Conservation (phyloP, 257 asterid genomes). For the Euphrasia confusa region DNA sequence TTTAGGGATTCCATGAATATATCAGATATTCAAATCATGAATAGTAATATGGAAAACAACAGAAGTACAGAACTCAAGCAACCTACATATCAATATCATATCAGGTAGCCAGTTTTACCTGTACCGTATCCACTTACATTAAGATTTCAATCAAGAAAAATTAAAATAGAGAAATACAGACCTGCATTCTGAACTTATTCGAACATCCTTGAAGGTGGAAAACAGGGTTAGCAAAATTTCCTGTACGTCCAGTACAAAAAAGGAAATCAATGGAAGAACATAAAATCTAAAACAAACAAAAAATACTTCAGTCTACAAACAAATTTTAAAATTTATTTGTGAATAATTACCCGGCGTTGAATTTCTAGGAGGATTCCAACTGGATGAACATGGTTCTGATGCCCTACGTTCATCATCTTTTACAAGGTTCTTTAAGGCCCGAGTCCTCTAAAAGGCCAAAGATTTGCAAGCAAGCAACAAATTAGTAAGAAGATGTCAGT, state of each 20-base stretch:
- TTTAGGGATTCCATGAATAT: not conserved
- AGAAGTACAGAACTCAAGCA: slow-evolving; percentile 6
- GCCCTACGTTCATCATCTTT: slow-evolving; percentile 34
- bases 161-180: slow-evolving; percentile 28
- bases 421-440: slow-evolving; percentile 43
- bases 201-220: slow-evolving; percentile 34
- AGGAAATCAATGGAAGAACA: slow-evolving; percentile 9
- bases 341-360: slow-evolving; percentile 31
- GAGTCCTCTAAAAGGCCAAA: slow-evolving; percentile 46
- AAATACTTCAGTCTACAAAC: slow-evolving; percentile 8
- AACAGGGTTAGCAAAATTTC: slow-evolving; percentile 32
- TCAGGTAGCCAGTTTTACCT: not conserved
- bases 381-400: slow-evolving; percentile 33
- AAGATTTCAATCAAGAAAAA: slow-evolving; percentile 12
- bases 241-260: slow-evolving; percentile 35
- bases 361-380: slow-evolving; percentile 28
- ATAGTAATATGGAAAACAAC: not conserved
- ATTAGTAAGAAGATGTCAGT: slow-evolving; percentile 9
- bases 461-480: slow-evolving; percentile 11
- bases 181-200: slow-evolving; percentile 52
- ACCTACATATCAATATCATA: not conserved
- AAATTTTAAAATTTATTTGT: slow-evolving; percentile 18
- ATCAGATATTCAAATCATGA: not conserved
- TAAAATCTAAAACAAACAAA: slow-evolving; percentile 9
- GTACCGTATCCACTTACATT: not conserved